phyloP scores from a whole-genome alignment of 2,329 filamentous ascomycete species.

The Calonectria leucothoes region DNA sequence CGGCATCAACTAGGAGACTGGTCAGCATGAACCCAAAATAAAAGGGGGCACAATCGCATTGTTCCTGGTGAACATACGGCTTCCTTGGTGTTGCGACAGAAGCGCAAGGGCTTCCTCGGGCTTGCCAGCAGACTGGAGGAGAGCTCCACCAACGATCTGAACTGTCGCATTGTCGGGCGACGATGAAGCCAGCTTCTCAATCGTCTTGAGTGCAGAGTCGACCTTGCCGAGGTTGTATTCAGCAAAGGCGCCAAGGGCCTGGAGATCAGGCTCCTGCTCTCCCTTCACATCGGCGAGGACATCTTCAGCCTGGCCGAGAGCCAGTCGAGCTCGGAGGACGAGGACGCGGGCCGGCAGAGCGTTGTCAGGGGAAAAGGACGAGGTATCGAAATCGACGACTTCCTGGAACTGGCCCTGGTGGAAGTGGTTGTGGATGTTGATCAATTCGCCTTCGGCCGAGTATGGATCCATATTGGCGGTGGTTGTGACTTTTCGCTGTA shows the following conservation, averaged over 20 bases:
- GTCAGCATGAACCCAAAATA: constrained; percentile 37
- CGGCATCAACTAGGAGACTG: constrained; percentile 70
- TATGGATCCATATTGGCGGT: constrained; percentile 73
- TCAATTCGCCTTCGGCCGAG: constrained; percentile 76
- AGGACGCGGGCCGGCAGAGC: constrained; percentile 80
- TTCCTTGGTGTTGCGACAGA: constrained; percentile 86
- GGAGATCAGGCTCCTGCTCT: constrained; percentile 76
- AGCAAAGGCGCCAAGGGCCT: constrained; percentile 82
- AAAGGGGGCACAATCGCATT: background rate
- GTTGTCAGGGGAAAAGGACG: constrained; percentile 83
- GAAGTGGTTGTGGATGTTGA: constrained; percentile 78
- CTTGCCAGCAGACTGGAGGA: constrained; percentile 83
- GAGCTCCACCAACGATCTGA: constrained; percentile 83
- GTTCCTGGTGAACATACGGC: constrained; percentile 67
- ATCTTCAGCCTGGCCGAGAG: constrained; percentile 80
- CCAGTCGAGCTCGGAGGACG: constrained; percentile 84
- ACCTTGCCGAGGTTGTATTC: constrained; percentile 70
- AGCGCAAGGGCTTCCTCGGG: constrained; percentile 87
- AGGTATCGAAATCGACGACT: constrained; percentile 87
- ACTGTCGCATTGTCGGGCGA: constrained; percentile 81
- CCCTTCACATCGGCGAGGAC: constrained; percentile 77
- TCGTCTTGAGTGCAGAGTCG: constrained; percentile 70
- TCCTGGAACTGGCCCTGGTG: constrained; percentile 86
- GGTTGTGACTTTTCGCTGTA: constrained; percentile 27
- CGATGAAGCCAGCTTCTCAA: constrained; percentile 75